phyloP scores from a whole-genome alignment of 768 basidiomycete species.

The Grammothele lineata region DNA sequence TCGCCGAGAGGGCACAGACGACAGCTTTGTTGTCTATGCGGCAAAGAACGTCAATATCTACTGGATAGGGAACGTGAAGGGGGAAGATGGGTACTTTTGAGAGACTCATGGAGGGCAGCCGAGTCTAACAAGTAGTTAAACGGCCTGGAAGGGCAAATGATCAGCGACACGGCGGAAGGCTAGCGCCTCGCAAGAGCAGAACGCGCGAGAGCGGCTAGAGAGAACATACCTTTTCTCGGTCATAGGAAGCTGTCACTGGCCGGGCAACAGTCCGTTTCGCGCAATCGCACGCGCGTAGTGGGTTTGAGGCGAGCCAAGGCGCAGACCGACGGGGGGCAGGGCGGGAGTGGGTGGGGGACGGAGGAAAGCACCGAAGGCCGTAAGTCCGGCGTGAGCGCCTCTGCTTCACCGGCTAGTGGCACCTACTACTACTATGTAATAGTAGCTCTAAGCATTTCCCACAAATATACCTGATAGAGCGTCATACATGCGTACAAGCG shows the following conservation, averaged over 20 bases:
- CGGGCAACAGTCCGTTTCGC: constrained; percentile 71
- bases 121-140: constrained; percentile 60
- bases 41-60: neutral
- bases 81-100: constrained; percentile 48
- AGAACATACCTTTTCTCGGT: constrained; percentile 61
- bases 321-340: neutral
- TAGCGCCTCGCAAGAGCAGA: neutral
- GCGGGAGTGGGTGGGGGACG: neutral
- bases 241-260: constrained; percentile 66
- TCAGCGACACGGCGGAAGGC: neutral
- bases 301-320: constrained; percentile 12
- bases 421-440: too few relatives aligned
- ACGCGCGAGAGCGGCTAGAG: neutral
- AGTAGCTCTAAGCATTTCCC: too few relatives aligned
- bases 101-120: constrained; percentile 56
- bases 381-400: neutral
- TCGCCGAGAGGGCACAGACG: constrained; percentile 86
- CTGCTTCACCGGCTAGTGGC: neutral
- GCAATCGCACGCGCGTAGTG: constrained; percentile 49
- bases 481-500: too few relatives aligned
- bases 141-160: constrained; percentile 37
- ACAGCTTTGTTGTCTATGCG: constrained; percentile 76
- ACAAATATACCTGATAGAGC: too few relatives aligned
- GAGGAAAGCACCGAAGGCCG: constrained; percentile 2
- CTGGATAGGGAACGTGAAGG: too few relatives aligned